Percentiles rank a stretch among this genome's conserved stretches.
Conservation (phyloP, 2,329 filamentous ascomycete genomes). For the Diaporthe ampelina region DNA sequence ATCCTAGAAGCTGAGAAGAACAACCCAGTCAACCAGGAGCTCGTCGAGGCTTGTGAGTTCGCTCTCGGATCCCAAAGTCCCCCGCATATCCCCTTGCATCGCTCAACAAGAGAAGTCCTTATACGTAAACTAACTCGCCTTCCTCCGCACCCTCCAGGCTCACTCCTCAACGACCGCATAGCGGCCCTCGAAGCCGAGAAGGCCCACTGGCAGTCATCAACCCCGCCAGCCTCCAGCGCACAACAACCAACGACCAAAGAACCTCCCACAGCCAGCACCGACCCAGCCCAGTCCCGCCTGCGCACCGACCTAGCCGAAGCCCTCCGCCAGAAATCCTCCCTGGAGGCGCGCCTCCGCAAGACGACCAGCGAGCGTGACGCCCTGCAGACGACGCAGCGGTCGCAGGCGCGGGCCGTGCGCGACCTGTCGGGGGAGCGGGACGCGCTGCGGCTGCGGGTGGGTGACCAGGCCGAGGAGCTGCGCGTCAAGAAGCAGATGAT, state of each 20-base stretch:
- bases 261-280: constrained; percentile 43
- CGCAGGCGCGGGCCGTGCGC: constrained; percentile 73
- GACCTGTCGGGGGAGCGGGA: constrained; percentile 74
- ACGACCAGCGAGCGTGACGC: constrained; percentile 72
- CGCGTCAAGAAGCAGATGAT: constrained; percentile 86
- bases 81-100: constrained; percentile 37
- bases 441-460: constrained; percentile 74
- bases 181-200: constrained; percentile 73
- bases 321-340: constrained; percentile 78
- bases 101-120: neutral
- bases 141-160: constrained; percentile 60
- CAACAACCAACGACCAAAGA: constrained; percentile 37
- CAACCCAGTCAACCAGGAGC: constrained; percentile 69
- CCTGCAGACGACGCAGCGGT: constrained; percentile 70
- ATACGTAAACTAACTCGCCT: neutral
- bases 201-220: constrained; percentile 45
- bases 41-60: constrained; percentile 83
- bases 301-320: constrained; percentile 82
- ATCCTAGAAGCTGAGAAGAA: constrained; percentile 81
- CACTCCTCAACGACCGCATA: constrained; percentile 76
- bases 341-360: constrained; percentile 74
- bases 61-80: constrained; percentile 28
- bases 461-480: constrained; percentile 88
- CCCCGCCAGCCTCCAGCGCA: neutral
- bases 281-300: constrained; percentile 62